Conservation (phyloP, 1,284 basidiomycete genomes). For the Puccinia coronata region DNA sequence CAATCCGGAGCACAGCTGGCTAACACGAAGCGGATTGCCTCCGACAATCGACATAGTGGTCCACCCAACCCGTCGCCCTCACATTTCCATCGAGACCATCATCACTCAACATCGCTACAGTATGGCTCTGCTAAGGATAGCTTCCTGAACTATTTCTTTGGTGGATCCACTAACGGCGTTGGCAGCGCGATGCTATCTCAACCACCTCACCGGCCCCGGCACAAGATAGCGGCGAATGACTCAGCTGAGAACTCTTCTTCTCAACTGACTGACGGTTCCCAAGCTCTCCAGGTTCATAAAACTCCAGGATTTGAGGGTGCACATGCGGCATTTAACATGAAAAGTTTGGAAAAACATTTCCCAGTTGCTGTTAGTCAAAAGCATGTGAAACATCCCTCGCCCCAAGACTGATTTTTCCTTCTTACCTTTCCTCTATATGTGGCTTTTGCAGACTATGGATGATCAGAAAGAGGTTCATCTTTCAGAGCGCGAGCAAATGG, state of each 20-base stretch:
- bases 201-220: slow-evolving; percentile 22
- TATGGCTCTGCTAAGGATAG: slow-evolving; percentile 70
- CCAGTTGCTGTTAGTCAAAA: slow-evolving; percentile 56
- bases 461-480: slow-evolving; percentile 66
- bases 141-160: slow-evolving; percentile 94
- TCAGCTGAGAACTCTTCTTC: slow-evolving; percentile 53
- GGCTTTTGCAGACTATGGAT: slow-evolving; percentile 63
- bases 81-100: slow-evolving; percentile 61
- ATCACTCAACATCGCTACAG: slow-evolving; percentile 55
- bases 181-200: slow-evolving; percentile 29
- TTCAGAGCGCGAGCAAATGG: slow-evolving; percentile 86
- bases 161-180: slow-evolving; percentile 59
- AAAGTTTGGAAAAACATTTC: slow-evolving; percentile 85
- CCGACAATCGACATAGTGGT: slow-evolving; percentile 51
- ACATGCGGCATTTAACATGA: slow-evolving; percentile 95
- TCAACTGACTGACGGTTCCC: slow-evolving; percentile 60
- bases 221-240: slow-evolving; percentile 51
- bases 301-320: slow-evolving; percentile 70
- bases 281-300: slow-evolving; percentile 60
- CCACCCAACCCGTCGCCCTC: slow-evolving; percentile 52
- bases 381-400: neutral
- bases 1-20: slow-evolving; percentile 56
- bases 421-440: slow-evolving; percentile 5
- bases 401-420: neutral
- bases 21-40: slow-evolving; percentile 56